Conservation (phyloP, 2,329 filamentous ascomycete species). For the Penicillium occitanis region DNA sequence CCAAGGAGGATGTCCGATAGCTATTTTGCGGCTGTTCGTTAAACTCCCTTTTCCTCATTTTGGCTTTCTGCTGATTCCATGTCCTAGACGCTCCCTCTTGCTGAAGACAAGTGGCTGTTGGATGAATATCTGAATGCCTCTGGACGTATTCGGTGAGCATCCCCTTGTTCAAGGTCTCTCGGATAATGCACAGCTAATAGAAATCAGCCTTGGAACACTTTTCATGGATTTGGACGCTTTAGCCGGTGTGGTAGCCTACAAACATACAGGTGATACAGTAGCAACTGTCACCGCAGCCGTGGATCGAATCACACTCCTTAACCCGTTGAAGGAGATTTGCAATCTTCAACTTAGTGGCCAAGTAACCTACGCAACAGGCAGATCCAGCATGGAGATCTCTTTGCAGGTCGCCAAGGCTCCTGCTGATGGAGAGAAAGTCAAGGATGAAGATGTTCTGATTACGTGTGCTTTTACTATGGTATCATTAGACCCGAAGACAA, state of each 20-base stretch:
- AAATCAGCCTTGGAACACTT: conserved; percentile 62
- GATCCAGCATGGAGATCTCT: conserved; percentile 72
- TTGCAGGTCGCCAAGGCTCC: conserved; percentile 70
- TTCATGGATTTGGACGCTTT: conserved; percentile 80
- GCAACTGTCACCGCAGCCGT: conserved; percentile 65
- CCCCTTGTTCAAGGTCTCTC: conserved; percentile 7
- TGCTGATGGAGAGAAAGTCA: conserved; percentile 54
- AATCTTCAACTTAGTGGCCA: conserved; percentile 71
- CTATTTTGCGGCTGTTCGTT: conserved; percentile 53
- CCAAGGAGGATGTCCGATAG: conserved; percentile 71
- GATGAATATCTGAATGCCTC: conserved; percentile 76
- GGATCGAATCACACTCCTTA: conserved; percentile 65
- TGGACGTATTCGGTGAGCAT: conserved; percentile 64
- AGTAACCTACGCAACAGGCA: conserved; percentile 69
- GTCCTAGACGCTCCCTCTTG: conserved; percentile 63
- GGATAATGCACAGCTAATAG: neutral
- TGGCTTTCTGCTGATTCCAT: too few relatives aligned
- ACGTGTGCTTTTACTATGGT: conserved; percentile 79
- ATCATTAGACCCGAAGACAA: conserved; percentile 66
- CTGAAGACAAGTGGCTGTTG: conserved; percentile 71
- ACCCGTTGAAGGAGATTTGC: conserved; percentile 73
- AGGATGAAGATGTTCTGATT: conserved; percentile 63
- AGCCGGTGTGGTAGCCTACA: conserved; percentile 73
- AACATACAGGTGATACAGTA: conserved; percentile 65
- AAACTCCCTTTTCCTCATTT: too few relatives aligned